Evolutionary conservation across 1,284 basidiomycete species (phyloP).

Genomic region (Cutaneotrichosporon dermatis): DNA sequence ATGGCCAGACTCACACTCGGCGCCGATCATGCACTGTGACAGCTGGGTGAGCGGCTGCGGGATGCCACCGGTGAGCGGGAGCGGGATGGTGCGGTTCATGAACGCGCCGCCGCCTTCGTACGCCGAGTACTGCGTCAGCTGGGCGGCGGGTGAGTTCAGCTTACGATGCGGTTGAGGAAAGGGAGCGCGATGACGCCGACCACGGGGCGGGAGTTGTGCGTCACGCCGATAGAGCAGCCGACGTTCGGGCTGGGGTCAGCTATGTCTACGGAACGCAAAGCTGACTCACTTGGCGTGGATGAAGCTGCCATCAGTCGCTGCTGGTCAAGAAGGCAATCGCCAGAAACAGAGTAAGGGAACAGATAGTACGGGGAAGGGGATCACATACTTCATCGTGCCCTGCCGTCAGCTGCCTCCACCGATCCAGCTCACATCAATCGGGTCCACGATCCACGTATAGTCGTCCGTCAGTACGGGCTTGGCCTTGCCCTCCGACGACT

Average conservation of each 20-base stretch:
- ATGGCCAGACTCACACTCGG: constrained; percentile 68
- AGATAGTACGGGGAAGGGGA: too few species aligned
- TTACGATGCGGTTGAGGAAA: constrained; percentile 72
- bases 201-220: constrained; percentile 70
- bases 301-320: constrained; percentile 38
- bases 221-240: constrained; percentile 70
- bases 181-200: constrained; percentile 88
- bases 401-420: constrained; percentile 23
- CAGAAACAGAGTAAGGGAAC: too few species aligned
- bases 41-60: constrained; percentile 70
- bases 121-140: constrained; percentile 64
- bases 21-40: constrained; percentile 72
- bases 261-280: too few species aligned
- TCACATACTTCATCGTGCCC: constrained; percentile 49
- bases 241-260: constrained; percentile 35
- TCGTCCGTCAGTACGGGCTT: constrained; percentile 67
- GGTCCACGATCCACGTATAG: constrained; percentile 47
- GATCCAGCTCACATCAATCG: constrained; percentile 46
- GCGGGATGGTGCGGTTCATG: constrained; percentile 57
- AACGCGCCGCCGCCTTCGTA: constrained; percentile 73
- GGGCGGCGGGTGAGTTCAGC: constrained; percentile 14
- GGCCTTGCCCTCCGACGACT: constrained; percentile 63
- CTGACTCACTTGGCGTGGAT: constrained; percentile 40
- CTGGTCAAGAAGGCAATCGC: too few species aligned
- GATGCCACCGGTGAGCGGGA: constrained; percentile 68